Conservation (phyloP, 2,329 filamentous ascomycete species). For the Neonectria sp. region DNA sequence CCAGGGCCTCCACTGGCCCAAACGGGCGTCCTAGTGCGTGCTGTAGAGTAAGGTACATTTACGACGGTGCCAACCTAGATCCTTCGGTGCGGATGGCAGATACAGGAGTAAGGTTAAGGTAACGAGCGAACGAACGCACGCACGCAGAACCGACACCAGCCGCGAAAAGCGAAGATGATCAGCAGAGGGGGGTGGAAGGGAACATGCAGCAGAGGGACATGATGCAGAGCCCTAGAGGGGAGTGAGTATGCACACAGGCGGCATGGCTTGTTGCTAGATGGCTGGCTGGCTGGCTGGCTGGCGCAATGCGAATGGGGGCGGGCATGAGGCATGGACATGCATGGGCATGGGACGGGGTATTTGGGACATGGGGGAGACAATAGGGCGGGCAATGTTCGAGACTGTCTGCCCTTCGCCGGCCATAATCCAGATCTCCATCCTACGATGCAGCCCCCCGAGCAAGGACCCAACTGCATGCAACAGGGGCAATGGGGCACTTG, state of each 20-base stretch:
- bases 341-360: neutral
- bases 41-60: neutral
- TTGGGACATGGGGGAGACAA: neutral
- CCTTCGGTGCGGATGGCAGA: constrained; percentile 7
- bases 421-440: constrained; percentile 38
- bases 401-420: constrained; percentile 32
- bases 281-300: constrained; percentile 2
- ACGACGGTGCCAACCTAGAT: constrained; percentile 22
- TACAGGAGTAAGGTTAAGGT: constrained; percentile 31
- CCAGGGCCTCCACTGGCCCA: constrained; percentile 9
- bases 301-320: constrained; percentile 16
- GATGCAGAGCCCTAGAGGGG: constrained; percentile 9
- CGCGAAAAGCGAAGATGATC: constrained; percentile 24
- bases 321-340: neutral
- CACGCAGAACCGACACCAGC: constrained; percentile 14
- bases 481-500: too few species aligned
- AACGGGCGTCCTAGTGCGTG: constrained; percentile 5
- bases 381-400: constrained; percentile 36
- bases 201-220: constrained; percentile 7
- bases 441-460: constrained; percentile 17
- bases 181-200: neutral
- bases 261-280: neutral
- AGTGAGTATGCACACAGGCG: constrained; percentile 5
- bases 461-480: constrained; percentile 32
- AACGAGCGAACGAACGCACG: constrained; percentile 13